Percentiles rank a stretch among this genome's conserved stretches.
Conservation (phyloP, 441 rosid species). For the Croton setiger region DNA sequence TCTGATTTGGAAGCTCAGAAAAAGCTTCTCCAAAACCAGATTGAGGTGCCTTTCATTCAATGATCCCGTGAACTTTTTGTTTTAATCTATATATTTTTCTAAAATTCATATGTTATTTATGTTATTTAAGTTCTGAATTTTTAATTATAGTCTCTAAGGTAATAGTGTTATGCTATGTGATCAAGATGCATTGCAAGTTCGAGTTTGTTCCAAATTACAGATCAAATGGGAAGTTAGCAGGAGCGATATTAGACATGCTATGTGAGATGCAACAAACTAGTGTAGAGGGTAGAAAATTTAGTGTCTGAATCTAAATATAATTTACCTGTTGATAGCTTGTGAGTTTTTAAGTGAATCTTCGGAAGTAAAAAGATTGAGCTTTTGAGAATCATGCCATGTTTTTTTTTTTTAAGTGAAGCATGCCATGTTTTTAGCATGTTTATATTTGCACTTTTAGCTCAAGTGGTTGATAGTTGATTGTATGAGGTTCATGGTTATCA, state of each 20-base stretch:
- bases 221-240: neutral
- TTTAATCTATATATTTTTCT: neutral
- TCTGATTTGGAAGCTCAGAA: constrained; percentile 52
- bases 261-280: neutral
- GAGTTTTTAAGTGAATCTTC: too few relatives aligned
- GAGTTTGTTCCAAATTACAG: neutral
- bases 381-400: too few relatives aligned
- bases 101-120: too few relatives aligned
- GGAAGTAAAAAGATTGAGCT: too few relatives aligned
- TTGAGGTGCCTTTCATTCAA: constrained; percentile 46
- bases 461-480: neutral
- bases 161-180: neutral
- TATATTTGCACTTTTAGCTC: neutral
- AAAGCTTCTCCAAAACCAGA: constrained; percentile 47
- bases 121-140: neutral
- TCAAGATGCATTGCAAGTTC: neutral
- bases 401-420: too few relatives aligned
- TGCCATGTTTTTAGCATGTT: neutral
- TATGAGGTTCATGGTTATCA: neutral
- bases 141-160: neutral
- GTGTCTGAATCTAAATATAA: too few relatives aligned
- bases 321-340: too few relatives aligned
- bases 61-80: constrained; percentile 5
- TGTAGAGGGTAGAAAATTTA: too few relatives aligned
- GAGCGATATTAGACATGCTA: neutral